Conservation (phyloP, 371 early-diverging fungal species). For the Mortierella sp. region DNA sequence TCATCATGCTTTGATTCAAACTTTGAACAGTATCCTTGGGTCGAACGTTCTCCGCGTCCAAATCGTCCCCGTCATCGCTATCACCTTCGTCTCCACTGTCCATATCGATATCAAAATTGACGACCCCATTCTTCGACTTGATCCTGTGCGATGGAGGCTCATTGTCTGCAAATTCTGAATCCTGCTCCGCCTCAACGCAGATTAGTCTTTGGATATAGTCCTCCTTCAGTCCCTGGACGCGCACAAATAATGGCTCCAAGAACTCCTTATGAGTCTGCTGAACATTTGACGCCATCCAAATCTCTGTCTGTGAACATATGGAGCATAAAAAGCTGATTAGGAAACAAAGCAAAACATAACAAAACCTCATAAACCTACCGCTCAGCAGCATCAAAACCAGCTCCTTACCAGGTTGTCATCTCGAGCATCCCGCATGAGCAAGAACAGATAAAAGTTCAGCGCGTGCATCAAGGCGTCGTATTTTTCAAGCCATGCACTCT, state of each 20-base stretch:
- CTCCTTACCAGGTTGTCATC: constrained; percentile 43
- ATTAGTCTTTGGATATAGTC: constrained; percentile 35
- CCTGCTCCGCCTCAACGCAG: constrained; percentile 16
- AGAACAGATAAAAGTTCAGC: constrained; percentile 57
- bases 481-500: constrained; percentile 45
- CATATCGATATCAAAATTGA: constrained; percentile 50
- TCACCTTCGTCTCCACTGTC: constrained; percentile 24
- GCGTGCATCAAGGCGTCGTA: constrained; percentile 57
- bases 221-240: constrained; percentile 37
- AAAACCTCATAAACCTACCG: too few relatives aligned
- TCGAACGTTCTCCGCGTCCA: neutral
- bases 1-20: constrained; percentile 44
- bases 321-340: too few relatives aligned
- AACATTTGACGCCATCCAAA: constrained; percentile 37
- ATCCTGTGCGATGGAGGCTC: constrained; percentile 16
- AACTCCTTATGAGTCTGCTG: constrained; percentile 26
- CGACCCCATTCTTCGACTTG: constrained; percentile 39
- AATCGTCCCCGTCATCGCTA: constrained; percentile 20
- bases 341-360: too few relatives aligned
- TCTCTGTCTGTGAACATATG: constrained; percentile 25
- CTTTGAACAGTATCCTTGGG: constrained; percentile 27
- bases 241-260: constrained; percentile 29
- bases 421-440: constrained; percentile 50
- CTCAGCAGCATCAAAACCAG: neutral
- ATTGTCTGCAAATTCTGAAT: constrained; percentile 6